These are phyloP conservation scores for Lipomyces orientalis DNA, from an alignment of 805 yeast genomes.

Conservation along the genomic window DNA sequence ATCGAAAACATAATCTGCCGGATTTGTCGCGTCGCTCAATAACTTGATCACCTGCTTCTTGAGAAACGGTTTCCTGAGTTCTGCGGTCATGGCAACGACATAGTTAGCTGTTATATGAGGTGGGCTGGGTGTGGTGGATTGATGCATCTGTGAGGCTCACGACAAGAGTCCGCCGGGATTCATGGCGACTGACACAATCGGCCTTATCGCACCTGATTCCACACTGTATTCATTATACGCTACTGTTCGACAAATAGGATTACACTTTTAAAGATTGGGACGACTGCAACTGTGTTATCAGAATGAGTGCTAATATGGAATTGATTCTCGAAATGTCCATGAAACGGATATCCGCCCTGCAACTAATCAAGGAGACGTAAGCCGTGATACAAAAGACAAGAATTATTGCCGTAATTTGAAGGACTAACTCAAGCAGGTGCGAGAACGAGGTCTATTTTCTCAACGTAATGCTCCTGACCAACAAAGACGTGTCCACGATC, in stretches of 20 bases:
- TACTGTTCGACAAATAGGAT: too few relatives aligned
- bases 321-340: neutral
- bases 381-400: neutral
- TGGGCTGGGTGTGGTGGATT: too few relatives aligned
- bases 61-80: slow-evolving; percentile 22
- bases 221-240: too few relatives aligned
- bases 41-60: slow-evolving; percentile 9
- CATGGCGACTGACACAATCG: too few relatives aligned
- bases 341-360: neutral
- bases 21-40: neutral
- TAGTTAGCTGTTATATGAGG: neutral
- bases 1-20: neutral
- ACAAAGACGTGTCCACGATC: neutral
- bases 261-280: too few relatives aligned
- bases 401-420: neutral
- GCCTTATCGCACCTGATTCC: too few relatives aligned
- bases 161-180: too few relatives aligned
- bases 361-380: slow-evolving; percentile 1
- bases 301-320: neutral
- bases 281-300: neutral
- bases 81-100: slow-evolving; percentile 16
- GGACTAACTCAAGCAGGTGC: neutral
- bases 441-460: slow-evolving; percentile 1
- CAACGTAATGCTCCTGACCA: neutral
- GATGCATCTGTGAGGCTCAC: too few relatives aligned